These are phyloP conservation scores for Combretum micranthum DNA, from an alignment of 345 rosid genomes.

Conservation along the genomic window DNA sequence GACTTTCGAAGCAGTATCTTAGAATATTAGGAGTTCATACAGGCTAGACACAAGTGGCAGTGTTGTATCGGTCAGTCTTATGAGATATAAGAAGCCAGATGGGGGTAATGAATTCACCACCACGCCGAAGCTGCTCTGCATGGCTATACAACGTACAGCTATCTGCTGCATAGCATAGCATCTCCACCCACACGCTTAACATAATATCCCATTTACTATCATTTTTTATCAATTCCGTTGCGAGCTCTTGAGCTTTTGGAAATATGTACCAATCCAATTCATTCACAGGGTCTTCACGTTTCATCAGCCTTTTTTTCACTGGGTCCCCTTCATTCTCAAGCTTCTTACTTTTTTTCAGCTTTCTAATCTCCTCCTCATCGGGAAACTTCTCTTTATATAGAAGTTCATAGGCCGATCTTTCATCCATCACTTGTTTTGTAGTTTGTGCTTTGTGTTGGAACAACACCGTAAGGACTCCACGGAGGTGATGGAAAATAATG, in stretches of 20 bases:
- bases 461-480: neutral
- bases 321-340: too few species aligned
- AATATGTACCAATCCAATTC: constrained; percentile 9
- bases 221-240: constrained; percentile 1
- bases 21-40: neutral
- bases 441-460: neutral
- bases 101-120: constrained; percentile 12
- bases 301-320: too few species aligned
- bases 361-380: neutral
- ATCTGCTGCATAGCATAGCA: constrained; percentile 10
- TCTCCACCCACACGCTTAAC: constrained; percentile 1
- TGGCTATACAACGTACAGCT: constrained; percentile 8
- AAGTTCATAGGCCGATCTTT: neutral
- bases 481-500: constrained; percentile 3
- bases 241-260: constrained; percentile 4
- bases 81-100: constrained; percentile 15
- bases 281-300: neutral
- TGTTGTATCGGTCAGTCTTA: constrained; percentile 9
- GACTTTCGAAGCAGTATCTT: too few species aligned
- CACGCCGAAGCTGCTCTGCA: constrained; percentile 6
- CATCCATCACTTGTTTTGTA: neutral
- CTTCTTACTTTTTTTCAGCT: too few species aligned
- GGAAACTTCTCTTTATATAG: too few species aligned
- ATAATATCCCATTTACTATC: constrained; percentile 5
- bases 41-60: constrained; percentile 5